Evolutionary conservation across 2,329 filamentous ascomycete species (phyloP), one percentile per base, ranked within the genome.

Genomic region (Helotiales sp.): DNA sequence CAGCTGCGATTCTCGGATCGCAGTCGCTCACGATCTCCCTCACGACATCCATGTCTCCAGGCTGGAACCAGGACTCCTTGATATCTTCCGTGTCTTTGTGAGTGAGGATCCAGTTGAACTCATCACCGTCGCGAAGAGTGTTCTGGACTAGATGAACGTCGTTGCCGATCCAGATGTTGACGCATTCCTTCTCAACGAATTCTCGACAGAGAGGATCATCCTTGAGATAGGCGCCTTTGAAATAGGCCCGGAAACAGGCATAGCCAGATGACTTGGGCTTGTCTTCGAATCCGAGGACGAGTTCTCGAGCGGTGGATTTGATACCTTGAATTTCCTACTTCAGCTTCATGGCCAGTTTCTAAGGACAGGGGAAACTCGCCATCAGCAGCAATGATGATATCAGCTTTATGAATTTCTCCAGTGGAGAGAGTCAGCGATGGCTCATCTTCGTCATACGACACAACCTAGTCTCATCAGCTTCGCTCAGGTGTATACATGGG

Each of bases 261-360:
- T 86, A 86, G 0, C 85, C 84, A 61, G 80, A 83, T 37, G 81
- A 83, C 72, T 85, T 85, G 0, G 83, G 83, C 57, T 82, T 82
- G 67, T 85, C 84, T 45, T 80, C 78, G 34, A 84, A 85, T 1
- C 84, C 84, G 3, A 86, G 78, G 3, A 86, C 84, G 1, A 86
- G 78, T 63, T 82, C 81, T 32, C 84, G 76, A 0, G 84, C 82
- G 34, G 82, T 81, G 40, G 82, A 84, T 67, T 85, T 82, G 62
- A 86, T 85, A 6, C 84, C 80, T 73, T 15, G 40, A 45, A 40
- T 5, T 13, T 28, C 24, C 15, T 24, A 11, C 3, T 26, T 63
- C 17, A 57, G 50, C 26, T 30, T 30, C 7, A 28, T 2, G 15
- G 6, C 26, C 6, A 63, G 8, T 28, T 13, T 40, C 22, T 58